Conservation (phyloP, 345 rosid genomes). For the Kandelia obovata region DNA sequence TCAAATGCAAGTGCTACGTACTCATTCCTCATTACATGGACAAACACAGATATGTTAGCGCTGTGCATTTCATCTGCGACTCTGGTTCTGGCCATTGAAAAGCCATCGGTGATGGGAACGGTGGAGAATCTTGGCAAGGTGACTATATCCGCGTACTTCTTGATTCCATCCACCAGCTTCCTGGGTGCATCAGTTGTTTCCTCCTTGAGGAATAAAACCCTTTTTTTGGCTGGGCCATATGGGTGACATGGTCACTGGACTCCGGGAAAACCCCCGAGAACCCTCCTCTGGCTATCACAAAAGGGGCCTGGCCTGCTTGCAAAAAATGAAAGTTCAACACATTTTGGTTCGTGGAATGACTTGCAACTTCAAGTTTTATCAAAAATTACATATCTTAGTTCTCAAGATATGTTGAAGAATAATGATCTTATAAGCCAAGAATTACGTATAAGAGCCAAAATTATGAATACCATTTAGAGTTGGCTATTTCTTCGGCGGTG, state of each 20-base stretch:
- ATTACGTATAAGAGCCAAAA: neutral
- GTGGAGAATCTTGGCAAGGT: slow-evolving; percentile 43
- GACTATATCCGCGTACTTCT: slow-evolving; percentile 66
- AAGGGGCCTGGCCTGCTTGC: slow-evolving; percentile 53
- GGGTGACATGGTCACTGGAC: slow-evolving; percentile 44
- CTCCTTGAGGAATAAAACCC: slow-evolving; percentile 47
- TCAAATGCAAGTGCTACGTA: slow-evolving; percentile 53
- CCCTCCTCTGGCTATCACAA: slow-evolving; percentile 74
- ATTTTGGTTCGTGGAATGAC: too few relatives aligned
- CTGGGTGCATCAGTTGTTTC: slow-evolving; percentile 52
- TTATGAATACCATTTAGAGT: slow-evolving; percentile 44
- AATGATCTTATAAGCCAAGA: too few relatives aligned
- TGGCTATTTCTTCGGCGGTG: slow-evolving; percentile 43
- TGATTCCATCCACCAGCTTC: slow-evolving; percentile 47
- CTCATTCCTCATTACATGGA: slow-evolving; percentile 59
- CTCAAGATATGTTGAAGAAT: too few relatives aligned
- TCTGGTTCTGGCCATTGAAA: slow-evolving; percentile 36
- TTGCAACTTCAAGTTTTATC: too few relatives aligned
- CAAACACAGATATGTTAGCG: slow-evolving; percentile 66
- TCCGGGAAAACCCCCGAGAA: slow-evolving; percentile 78
- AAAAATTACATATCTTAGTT: too few relatives aligned
- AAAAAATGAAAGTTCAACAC: neutral
- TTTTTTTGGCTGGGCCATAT: slow-evolving; percentile 50
- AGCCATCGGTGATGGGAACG: slow-evolving; percentile 30
- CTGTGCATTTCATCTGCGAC: slow-evolving; percentile 56